Conservation (phyloP, 345 rosid species). For the Salix caprea region DNA sequence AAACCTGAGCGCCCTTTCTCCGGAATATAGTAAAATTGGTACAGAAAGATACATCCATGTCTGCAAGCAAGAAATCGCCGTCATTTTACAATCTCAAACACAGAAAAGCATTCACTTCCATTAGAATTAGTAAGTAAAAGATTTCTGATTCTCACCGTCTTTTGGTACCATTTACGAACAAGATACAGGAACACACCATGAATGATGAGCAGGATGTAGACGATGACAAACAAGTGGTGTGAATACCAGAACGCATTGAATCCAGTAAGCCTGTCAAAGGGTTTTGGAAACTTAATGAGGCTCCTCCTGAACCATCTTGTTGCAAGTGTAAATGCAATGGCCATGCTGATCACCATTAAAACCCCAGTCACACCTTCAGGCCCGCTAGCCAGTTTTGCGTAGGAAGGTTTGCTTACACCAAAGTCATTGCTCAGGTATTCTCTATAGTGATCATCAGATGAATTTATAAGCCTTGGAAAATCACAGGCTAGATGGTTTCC, state of each 20-base stretch:
- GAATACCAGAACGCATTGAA: slow-evolving; percentile 98
- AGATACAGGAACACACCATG: slow-evolving; percentile 69
- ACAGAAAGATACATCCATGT: slow-evolving; percentile 96
- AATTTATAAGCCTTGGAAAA: slow-evolving; percentile 61
- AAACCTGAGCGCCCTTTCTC: slow-evolving; percentile 82
- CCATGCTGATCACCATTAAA: slow-evolving; percentile 68
- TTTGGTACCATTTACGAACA: slow-evolving; percentile 68
- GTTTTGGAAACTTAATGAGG: slow-evolving; percentile 72
- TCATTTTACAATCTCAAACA: neutral
- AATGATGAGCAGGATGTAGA: slow-evolving; percentile 63
- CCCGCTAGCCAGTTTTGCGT: slow-evolving; percentile 57
- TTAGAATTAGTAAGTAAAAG: neutral
- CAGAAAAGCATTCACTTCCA: neutral
- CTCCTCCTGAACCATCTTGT: slow-evolving; percentile 71
- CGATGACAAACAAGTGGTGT: slow-evolving; percentile 73
- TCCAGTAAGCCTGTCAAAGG: slow-evolving; percentile 88
- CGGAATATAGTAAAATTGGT: slow-evolving; percentile 70
- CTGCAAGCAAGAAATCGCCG: slow-evolving; percentile 33
- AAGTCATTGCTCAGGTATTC: slow-evolving; percentile 40
- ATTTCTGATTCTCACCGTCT: slow-evolving; percentile 53
- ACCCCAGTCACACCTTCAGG: slow-evolving; percentile 77
- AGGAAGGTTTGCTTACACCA: slow-evolving; percentile 56
- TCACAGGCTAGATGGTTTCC: slow-evolving; percentile 85
- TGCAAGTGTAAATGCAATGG: slow-evolving; percentile 80
- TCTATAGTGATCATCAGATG: slow-evolving; percentile 28